A percentile compares a stretch with the other conserved stretches of the same genome.
phyloP scores from a whole-genome alignment of 371 early-diverging fungal species.

The Lichtheimia corymbifera region DNA sequence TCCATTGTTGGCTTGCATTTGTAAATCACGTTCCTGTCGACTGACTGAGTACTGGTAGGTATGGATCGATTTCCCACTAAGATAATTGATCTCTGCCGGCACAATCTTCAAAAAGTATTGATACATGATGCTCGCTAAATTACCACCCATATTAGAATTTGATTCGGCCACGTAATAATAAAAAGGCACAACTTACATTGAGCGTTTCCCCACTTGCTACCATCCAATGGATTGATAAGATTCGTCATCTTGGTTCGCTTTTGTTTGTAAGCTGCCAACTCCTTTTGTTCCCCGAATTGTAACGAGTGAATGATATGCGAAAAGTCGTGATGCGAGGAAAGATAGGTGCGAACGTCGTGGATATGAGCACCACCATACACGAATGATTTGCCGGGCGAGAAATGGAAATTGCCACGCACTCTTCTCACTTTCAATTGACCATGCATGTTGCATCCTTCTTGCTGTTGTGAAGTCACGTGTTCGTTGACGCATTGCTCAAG shows the following conservation, averaged over 20 bases:
- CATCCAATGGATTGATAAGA: constrained; percentile 81
- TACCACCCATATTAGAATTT: background rate
- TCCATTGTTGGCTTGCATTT: constrained; percentile 35
- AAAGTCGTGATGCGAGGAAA: constrained; percentile 65
- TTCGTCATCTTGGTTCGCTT: constrained; percentile 36
- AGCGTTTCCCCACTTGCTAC: constrained; percentile 46
- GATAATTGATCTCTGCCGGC: constrained; percentile 75
- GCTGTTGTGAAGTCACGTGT: constrained; percentile 68
- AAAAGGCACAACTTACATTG: constrained; percentile 32
- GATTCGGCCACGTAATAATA: background rate
- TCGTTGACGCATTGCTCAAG: constrained; percentile 56
- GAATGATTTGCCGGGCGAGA: constrained; percentile 88
- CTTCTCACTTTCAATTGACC: constrained; percentile 87
- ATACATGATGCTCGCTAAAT: constrained; percentile 57
- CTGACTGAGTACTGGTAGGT: constrained; percentile 96
- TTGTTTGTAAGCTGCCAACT: constrained; percentile 21
- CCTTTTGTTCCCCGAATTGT: constrained; percentile 72
- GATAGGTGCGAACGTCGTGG: constrained; percentile 41
- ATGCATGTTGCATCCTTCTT: constrained; percentile 89
- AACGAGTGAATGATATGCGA: constrained; percentile 81
- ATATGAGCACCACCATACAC: constrained; percentile 75
- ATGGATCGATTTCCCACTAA: constrained; percentile 64
- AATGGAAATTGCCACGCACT: constrained; percentile 89
- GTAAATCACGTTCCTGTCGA: constrained; percentile 67
- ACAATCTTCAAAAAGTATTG: constrained; percentile 96